Conservation (phyloP, 2,329 filamentous ascomycete species). For the Pseudocercospora fuligena region DNA sequence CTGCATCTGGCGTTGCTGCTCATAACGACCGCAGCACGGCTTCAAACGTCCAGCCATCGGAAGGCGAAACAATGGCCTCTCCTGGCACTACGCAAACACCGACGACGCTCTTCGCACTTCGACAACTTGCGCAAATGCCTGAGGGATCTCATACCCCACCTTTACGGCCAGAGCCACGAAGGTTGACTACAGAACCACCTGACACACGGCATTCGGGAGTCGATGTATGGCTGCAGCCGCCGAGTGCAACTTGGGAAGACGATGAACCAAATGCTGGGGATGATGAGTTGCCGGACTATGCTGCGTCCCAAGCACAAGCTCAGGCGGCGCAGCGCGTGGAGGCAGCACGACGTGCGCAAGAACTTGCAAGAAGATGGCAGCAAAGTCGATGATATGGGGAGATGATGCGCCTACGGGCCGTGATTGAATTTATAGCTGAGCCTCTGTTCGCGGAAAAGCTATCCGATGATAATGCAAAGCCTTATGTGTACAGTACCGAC, state of each 20-base stretch:
- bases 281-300: conserved; percentile 53
- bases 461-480: neutral
- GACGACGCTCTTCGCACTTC: conserved; percentile 33
- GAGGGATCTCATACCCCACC: conserved; percentile 10
- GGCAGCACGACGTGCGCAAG: conserved; percentile 50
- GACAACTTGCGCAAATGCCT: conserved; percentile 36
- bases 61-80: conserved; percentile 23
- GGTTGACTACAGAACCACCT: neutral
- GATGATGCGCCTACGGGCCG: neutral
- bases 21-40: conserved; percentile 8
- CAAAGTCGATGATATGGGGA: conserved; percentile 25
- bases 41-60: neutral
- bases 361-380: conserved; percentile 52
- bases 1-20: conserved; percentile 2
- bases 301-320: conserved; percentile 53
- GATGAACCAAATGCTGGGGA: conserved; percentile 36
- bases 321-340: conserved; percentile 45
- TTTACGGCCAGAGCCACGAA: conserved; percentile 14
- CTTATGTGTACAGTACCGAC: neutral
- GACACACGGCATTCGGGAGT: conserved; percentile 17
- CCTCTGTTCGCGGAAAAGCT: neutral
- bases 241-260: conserved; percentile 18
- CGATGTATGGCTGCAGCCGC: conserved; percentile 32
- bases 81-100: conserved; percentile 33
- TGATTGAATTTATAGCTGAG: neutral